Conservation (phyloP, 768 basidiomycete species). For the Astraeus odoratus region DNA sequence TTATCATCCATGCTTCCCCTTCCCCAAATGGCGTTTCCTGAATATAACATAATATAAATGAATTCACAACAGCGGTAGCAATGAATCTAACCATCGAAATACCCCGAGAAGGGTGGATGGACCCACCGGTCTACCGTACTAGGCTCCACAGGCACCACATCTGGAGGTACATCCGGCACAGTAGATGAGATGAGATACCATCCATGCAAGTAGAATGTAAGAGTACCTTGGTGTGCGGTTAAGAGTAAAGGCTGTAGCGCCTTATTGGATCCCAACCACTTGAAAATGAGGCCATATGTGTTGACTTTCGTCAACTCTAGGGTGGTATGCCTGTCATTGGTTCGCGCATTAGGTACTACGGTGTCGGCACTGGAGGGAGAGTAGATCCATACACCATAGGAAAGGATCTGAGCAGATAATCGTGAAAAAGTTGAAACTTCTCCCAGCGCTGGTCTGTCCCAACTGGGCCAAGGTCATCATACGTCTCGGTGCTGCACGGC, state of each 20-base stretch:
- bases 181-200: too few species aligned
- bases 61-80: too few species aligned
- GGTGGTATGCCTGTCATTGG: slow-evolving; percentile 31
- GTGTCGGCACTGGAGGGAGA: neutral
- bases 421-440: slow-evolving; percentile 45
- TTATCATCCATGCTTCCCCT: slow-evolving; percentile 53
- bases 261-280: slow-evolving; percentile 47
- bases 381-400: slow-evolving; percentile 54
- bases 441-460: slow-evolving; percentile 52
- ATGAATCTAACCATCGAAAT: slow-evolving; percentile 41
- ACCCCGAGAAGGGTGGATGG: slow-evolving; percentile 57
- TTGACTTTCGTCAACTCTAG: slow-evolving; percentile 53
- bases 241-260: slow-evolving; percentile 53
- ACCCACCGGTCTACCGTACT: slow-evolving; percentile 52
- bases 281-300: slow-evolving; percentile 52
- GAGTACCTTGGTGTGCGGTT: slow-evolving; percentile 46
- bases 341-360: slow-evolving; percentile 10
- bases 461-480: slow-evolving; percentile 40
- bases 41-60: neutral
- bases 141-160: slow-evolving; percentile 63
- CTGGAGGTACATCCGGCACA: slow-evolving; percentile 25
- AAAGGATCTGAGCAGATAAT: slow-evolving; percentile 51
- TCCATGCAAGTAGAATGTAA: neutral
- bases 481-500: slow-evolving; percentile 40
- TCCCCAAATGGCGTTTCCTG: slow-evolving; percentile 35